phyloP scores from a whole-genome alignment of 306 rosid genomes.

The Trichosanthes truncata region DNA sequence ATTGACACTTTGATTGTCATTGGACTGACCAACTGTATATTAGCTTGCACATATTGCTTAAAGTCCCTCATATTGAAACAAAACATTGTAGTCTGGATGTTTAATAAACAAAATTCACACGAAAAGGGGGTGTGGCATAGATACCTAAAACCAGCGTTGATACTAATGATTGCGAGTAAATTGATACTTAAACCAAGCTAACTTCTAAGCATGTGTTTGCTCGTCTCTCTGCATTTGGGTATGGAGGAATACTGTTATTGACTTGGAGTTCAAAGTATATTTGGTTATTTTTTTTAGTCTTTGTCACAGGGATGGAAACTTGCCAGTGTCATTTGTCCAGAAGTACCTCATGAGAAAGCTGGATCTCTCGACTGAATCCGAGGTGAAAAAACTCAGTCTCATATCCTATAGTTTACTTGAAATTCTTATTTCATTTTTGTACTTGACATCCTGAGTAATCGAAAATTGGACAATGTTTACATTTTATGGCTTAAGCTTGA shows the following conservation, averaged over 20 bases:
- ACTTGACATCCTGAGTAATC: not conserved
- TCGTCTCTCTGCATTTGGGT: not conserved
- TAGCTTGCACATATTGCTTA: not conserved
- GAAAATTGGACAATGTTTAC: not conserved
- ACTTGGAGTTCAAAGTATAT: constrained; percentile 7
- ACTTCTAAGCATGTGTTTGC: not conserved
- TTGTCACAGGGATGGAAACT: constrained; percentile 49
- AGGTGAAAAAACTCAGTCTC: constrained; percentile 30
- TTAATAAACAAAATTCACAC: not conserved
- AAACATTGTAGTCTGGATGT: not conserved
- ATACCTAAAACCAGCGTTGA: not conserved
- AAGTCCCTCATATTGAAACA: not conserved
- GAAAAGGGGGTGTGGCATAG: not conserved
- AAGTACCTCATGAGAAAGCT: constrained; percentile 58
- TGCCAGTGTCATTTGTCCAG: constrained; percentile 50
- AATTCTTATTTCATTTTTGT: not conserved
- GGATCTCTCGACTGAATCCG: constrained; percentile 48
- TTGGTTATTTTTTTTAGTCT: constrained; percentile 9
- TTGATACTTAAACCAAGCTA: not conserved
- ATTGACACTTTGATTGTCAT: not conserved
- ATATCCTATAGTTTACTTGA: not conserved
- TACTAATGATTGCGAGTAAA: not conserved
- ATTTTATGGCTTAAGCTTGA: not conserved
- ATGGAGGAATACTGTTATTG: not conserved
- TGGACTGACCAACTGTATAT: not conserved